A percentile compares a stretch with the other conserved stretches of the same genome.
phyloP scores from a whole-genome alignment of 257 asterid genomes.

The Fraxinus cuspidata region DNA sequence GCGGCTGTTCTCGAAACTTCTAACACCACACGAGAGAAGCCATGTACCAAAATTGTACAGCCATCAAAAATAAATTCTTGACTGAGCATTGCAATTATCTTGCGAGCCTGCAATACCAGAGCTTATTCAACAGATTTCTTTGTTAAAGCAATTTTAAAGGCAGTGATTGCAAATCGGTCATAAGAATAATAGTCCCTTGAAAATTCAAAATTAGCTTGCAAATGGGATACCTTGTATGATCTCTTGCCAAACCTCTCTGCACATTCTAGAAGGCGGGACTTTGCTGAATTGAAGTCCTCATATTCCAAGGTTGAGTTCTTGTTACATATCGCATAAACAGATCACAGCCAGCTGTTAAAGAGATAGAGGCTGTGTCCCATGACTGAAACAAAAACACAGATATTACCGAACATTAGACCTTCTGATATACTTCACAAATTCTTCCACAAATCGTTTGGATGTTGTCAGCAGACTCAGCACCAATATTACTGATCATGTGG shows the following conservation, averaged over 20 bases:
- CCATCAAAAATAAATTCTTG: slow-evolving; percentile 91
- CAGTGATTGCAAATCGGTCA: not conserved
- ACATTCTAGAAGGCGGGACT: slow-evolving; percentile 80
- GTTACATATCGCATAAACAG: slow-evolving; percentile 89
- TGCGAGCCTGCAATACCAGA: slow-evolving; percentile 64
- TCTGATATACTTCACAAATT: not conserved
- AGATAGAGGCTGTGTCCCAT: slow-evolving; percentile 91
- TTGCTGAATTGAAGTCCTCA: slow-evolving; percentile 83
- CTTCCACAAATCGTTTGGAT: not conserved
- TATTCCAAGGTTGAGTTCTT: slow-evolving; percentile 88
- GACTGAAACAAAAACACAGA: slow-evolving; percentile 46
- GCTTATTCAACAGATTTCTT: slow-evolving; percentile 7
- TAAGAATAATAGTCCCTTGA: slow-evolving; percentile 1
- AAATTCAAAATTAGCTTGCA: slow-evolving; percentile 10
- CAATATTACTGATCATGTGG: not conserved
- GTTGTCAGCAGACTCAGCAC: not conserved
- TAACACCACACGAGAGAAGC: slow-evolving; percentile 86
- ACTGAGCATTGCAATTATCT: slow-evolving; percentile 76
- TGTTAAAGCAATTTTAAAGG: not conserved
- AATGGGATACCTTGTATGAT: slow-evolving; percentile 64
- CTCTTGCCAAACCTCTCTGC: slow-evolving; percentile 95
- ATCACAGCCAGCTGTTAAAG: slow-evolving; percentile 95
- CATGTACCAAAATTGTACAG: slow-evolving; percentile 92
- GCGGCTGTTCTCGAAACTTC: slow-evolving; percentile 82
- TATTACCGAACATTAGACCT: not conserved